Conservation (phyloP, 768 basidiomycete genomes). For the Pleurotus sapidus region DNA sequence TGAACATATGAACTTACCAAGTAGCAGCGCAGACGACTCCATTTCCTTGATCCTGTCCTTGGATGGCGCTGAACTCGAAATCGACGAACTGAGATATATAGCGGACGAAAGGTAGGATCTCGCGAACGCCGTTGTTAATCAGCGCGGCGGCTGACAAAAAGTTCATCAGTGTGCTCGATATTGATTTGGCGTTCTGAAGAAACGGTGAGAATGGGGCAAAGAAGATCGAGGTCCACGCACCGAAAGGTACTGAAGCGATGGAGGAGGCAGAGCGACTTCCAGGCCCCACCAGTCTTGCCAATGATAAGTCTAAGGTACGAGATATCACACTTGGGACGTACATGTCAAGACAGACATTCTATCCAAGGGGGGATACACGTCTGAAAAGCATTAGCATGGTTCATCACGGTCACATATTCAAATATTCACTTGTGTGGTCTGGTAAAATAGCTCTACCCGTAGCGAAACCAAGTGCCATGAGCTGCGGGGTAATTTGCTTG, state of each 20-base stretch:
- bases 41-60: constrained; percentile 58
- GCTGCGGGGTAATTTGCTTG: constrained; percentile 68
- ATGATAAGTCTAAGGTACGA: constrained; percentile 6
- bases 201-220: not conserved
- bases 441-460: constrained; percentile 63
- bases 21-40: constrained; percentile 89
- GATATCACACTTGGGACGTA: constrained; percentile 32
- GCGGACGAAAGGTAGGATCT: constrained; percentile 81
- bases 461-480: constrained; percentile 77
- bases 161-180: constrained; percentile 63
- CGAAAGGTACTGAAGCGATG: constrained; percentile 58
- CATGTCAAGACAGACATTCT: constrained; percentile 79
- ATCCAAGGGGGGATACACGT: constrained; percentile 71
- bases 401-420: not conserved
- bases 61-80: constrained; percentile 67
- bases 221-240: constrained; percentile 33
- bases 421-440: constrained; percentile 55
- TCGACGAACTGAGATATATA: constrained; percentile 81
- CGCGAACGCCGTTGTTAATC: constrained; percentile 71
- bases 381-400: constrained; percentile 22
- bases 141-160: constrained; percentile 72
- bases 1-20: constrained; percentile 49
- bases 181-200: constrained; percentile 54
- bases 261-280: constrained; percentile 72
- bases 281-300: constrained; percentile 86